Evolutionary conservation across 352 stramenopile genomes (phyloP), one percentile per base, ranked within the genome.

Genomic region (Chrysophaeum taylorii): DNA sequence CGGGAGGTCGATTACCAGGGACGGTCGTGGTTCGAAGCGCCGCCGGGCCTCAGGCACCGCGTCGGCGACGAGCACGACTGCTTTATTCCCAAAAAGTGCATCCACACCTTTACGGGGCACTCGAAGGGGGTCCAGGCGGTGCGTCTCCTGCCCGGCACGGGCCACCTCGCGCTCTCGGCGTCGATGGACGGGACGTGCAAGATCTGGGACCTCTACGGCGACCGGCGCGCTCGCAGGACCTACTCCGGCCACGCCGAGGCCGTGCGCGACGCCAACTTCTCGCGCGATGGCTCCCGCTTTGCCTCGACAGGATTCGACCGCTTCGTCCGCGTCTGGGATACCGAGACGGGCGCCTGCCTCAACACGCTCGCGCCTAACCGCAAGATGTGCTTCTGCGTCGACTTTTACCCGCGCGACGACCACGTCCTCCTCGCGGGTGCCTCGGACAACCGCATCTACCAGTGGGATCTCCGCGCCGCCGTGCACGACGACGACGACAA

Each of bases 281-380:
- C 31, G 1, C 33, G 88, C 63, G 90, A 97, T 78, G 95, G 95
- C 5, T 84, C 78, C n/a, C 87, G 91, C 70, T 99, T 99, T 78
- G 79, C 98, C 12, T 97, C 88, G 41, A 90, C 83, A 39, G 87
- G 89, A 16, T 99, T 98, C 78, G 96, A 99, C 85, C 87, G 92
- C 1, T 98, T 94, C 76, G 84, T 98, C 38, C 89, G 96, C 70
- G 76, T 98, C 53, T 99, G 95, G 95, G 92, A 99, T 81, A 97
- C 91, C 2, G 94, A 99, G 81, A 97, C 91, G 0, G 96, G 95
- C 4, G 85, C 98, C 77, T 80, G 85, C 31, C 45, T 93, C 12
- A 89, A 81, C 81, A 97, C 85, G 21, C 91, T 90, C 75, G 86
- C 81, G 52, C 33, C 57, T 31, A 92, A 93, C 72, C 81, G 87